Base-by-base conservation (phyloP, 805 yeast species). In the Cyberlindnera veronae region DNA sequence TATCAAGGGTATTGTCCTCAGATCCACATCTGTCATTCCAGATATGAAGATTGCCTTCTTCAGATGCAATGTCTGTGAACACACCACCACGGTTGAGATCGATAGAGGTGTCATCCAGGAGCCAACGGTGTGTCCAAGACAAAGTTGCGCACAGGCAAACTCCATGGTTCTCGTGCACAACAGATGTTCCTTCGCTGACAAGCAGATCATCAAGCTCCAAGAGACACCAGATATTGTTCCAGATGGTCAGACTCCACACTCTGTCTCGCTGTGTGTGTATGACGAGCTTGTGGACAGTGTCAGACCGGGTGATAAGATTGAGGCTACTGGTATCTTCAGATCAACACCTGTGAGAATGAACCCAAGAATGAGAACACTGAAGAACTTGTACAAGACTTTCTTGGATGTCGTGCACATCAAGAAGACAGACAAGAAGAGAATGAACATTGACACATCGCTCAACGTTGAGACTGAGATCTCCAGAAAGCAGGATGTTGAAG, bases 41-140 rank as follows among this genome's bases (percentile, higher is more conserved):
- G 99, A 93, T 61, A 93, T 93, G 99, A 90, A 89, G 60, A 88
- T 84, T 34, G 97, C 98, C 0, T 91, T 91, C 57, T 93, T 93
- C 76, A 85, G 81, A 65, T 93, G 99, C 67, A 84, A 79, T 45
- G 95, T 93, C 16, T 93, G 99, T 67, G 91, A 85, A 50, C 98
- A 93, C 63, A 85, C 96, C 0, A 76, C 83, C 32, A 85, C 84
- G 1, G 95, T 90, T 14, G 96, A 88, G 58, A 88, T 91, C 52
- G 98, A 91, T 62, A 73, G 98, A 49, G 99, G 99, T 34, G 80
- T 85, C 11, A 91, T 93, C 47, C 82, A 88, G 44, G 99, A 93
- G 63, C 99, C 99, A 8, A 73, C 88, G 0, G 75, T 79, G 55
- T 93, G 99, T 67, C 96, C 96, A n/a, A 74, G 98, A 56, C 80